phyloP scores from a whole-genome alignment of 139 green algal genomes.

The Auxenochlorella protothecoides region DNA sequence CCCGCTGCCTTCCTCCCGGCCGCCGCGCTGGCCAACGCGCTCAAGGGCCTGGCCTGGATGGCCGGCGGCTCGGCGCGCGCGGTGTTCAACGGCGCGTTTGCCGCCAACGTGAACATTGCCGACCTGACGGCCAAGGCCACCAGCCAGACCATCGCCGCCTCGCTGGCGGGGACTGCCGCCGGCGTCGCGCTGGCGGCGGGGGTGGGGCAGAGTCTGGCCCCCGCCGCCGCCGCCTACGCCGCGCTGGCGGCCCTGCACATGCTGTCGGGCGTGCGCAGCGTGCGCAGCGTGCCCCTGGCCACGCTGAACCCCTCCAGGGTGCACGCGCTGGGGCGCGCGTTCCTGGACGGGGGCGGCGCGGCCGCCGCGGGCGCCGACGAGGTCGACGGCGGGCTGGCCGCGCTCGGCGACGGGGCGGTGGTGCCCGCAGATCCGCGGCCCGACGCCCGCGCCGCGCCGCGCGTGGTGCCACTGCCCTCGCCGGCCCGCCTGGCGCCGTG shows the following conservation, averaged over 20 bases:
- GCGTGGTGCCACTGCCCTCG: slow-evolving; percentile 26
- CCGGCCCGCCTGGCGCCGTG: slow-evolving; percentile 30
- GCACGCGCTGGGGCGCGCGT: slow-evolving; percentile 29
- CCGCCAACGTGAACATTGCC: slow-evolving; percentile 56
- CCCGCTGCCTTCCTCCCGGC: slow-evolving; percentile 47
- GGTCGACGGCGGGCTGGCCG: not conserved
- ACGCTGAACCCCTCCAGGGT: slow-evolving; percentile 54
- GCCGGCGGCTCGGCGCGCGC: slow-evolving; percentile 43
- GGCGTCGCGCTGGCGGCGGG: slow-evolving; percentile 13
- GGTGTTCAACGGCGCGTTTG: slow-evolving; percentile 63
- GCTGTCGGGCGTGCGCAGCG: slow-evolving; percentile 9
- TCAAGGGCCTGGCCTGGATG: slow-evolving; percentile 68
- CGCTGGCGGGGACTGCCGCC: slow-evolving; percentile 42
- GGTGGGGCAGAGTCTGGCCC: slow-evolving; percentile 5
- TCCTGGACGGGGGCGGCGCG: not conserved
- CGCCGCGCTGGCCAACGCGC: slow-evolving; percentile 45
- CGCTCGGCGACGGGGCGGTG: not conserved
- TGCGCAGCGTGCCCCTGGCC: slow-evolving; percentile 39
- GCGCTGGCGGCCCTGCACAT: slow-evolving; percentile 21
- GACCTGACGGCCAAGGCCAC: slow-evolving; percentile 48
- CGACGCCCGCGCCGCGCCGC: not conserved
- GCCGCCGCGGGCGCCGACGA: not conserved
- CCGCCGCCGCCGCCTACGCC: slow-evolving; percentile 13
- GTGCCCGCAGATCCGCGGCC: not conserved
- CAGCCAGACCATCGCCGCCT: slow-evolving; percentile 59